Evolutionary conservation across 768 basidiomycete species (phyloP).

Genomic region (Mycena olivaceomarginata): DNA sequence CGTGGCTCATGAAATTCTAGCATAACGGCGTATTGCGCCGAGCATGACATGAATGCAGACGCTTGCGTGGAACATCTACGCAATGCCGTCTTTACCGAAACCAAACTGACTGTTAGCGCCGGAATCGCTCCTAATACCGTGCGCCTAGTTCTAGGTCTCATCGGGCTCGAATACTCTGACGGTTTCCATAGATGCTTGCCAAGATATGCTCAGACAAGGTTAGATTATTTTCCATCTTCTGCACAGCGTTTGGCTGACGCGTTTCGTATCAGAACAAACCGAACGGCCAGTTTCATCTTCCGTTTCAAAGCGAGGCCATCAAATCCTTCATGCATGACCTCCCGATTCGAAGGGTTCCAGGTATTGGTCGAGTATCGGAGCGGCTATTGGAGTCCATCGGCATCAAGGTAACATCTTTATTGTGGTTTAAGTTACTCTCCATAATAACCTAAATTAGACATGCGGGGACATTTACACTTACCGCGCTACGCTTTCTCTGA

Average conservation of each 20-base stretch:
- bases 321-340: conserved; percentile 87
- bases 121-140: conserved; percentile 98
- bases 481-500: conserved; percentile 82
- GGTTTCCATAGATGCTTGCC: conserved; percentile 83
- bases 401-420: conserved; percentile 75
- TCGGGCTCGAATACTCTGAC: conserved; percentile 43
- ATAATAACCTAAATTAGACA: conserved; percentile 65
- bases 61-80: conserved; percentile 90
- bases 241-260: conserved; percentile 15
- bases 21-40: conserved; percentile 89
- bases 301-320: conserved; percentile 79
- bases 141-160: conserved; percentile 47
- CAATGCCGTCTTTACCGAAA: conserved; percentile 82
- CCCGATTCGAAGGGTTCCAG: conserved; percentile 91
- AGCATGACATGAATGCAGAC: conserved; percentile 76
- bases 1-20: conserved; percentile 58
- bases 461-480: conserved; percentile 93
- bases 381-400: conserved; percentile 90
- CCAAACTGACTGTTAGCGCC: conserved; percentile 92
- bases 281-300: conserved; percentile 90
- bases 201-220: conserved; percentile 98
- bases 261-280: conserved; percentile 85
- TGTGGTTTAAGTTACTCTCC: conserved; percentile 13
- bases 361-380: conserved; percentile 94
- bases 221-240: conserved; percentile 16